Evolutionary conservation across 441 rosid genomes (phyloP).

Genomic region (Erodium texanum): DNA sequence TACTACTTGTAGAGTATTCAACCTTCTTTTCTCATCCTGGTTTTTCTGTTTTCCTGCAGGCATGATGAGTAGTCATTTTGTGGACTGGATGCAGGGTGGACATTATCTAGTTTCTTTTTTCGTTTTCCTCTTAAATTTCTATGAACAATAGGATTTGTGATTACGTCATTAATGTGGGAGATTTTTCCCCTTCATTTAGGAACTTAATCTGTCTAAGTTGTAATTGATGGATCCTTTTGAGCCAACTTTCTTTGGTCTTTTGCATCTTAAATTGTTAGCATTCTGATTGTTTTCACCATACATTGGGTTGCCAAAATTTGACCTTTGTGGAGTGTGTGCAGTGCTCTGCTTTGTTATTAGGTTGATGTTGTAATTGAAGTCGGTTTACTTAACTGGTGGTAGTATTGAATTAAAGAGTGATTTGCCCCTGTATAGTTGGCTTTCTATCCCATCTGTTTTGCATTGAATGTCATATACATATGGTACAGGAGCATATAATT

Average conservation of each 20-base stretch:
- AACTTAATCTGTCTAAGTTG: not conserved
- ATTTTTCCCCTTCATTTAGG: not conserved
- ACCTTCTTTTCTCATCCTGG: not conserved
- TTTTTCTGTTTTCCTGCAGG: not conserved
- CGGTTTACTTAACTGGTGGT: no score
- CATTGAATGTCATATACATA: no score
- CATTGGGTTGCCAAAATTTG: not conserved
- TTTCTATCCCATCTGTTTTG: no score
- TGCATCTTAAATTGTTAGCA: not conserved
- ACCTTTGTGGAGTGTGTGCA: no score
- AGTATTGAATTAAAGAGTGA: no score
- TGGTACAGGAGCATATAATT: no score
- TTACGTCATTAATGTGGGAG: not conserved
- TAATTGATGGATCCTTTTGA: not conserved
- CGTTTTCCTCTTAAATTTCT: not conserved
- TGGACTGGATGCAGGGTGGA: not conserved
- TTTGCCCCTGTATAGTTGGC: no score
- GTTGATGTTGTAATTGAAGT: no score
- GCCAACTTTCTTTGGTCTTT: not conserved
- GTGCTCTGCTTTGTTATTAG: no score
- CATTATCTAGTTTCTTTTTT: constrained; percentile 1
- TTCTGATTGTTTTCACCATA: not conserved
- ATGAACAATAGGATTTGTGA: not conserved
- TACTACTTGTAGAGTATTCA: not conserved
- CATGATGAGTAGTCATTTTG: not conserved